Percentiles rank a stretch among this genome's conserved stretches.
Evolutionary conservation across 495 filamentous ascomycete species (phyloP).

Genomic region (Aspergillus heteromorphus): DNA sequence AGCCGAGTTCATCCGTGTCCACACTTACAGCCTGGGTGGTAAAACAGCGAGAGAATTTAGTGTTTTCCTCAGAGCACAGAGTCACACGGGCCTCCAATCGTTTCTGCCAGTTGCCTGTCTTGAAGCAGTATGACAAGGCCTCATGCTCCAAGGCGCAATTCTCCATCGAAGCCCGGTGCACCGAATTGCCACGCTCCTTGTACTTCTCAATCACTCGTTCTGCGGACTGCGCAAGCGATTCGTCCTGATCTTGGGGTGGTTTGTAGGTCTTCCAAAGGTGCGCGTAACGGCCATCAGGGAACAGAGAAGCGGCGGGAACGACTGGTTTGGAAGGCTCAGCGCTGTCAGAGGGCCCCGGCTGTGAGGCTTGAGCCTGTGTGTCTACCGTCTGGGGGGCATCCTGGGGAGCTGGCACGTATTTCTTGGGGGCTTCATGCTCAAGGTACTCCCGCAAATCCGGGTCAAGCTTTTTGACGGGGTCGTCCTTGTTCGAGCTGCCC

Average conservation of each 20-base stretch:
- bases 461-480: constrained; percentile 78
- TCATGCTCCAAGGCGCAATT: constrained; percentile 87
- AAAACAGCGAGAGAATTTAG: constrained; percentile 72
- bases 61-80: constrained; percentile 69
- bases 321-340: constrained; percentile 33
- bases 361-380: constrained; percentile 15
- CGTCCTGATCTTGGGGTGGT: constrained; percentile 58
- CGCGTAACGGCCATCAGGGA: constrained; percentile 82
- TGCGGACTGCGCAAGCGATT: constrained; percentile 47
- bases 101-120: constrained; percentile 50
- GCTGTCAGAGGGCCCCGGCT: constrained; percentile 10
- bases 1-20: not conserved
- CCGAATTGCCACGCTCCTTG: constrained; percentile 72
- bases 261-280: constrained; percentile 89
- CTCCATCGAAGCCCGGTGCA: constrained; percentile 80
- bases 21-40: constrained; percentile 66
- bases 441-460: constrained; percentile 81
- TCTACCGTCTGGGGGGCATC: constrained; percentile 13
- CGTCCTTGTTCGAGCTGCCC: constrained; percentile 46
- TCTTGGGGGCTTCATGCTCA: constrained; percentile 71
- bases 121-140: constrained; percentile 70
- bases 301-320: constrained; percentile 56
- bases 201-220: constrained; percentile 75
- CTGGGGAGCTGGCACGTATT: constrained; percentile 51
- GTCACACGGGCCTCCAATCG: constrained; percentile 50